Evolutionary conservation across 164 flowering plant species (phyloP).

Genomic region (Chimonanthus praecox): DNA sequence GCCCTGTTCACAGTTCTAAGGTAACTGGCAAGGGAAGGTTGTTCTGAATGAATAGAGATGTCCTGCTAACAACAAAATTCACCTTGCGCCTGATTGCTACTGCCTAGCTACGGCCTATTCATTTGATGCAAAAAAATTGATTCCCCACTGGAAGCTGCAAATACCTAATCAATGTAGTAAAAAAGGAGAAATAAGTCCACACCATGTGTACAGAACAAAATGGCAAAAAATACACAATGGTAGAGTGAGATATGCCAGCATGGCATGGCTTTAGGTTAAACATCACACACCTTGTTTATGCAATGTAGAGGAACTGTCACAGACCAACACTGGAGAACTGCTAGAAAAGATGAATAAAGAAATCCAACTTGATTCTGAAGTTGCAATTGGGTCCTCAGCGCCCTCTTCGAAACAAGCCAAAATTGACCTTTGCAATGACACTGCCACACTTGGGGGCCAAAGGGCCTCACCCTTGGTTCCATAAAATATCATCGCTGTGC

Average conservation of each 20-base stretch:
- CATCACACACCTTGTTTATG: not conserved
- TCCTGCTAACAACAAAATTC: not conserved
- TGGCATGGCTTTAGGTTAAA: not conserved
- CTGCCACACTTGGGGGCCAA: too few relatives aligned
- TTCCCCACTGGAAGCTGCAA: not conserved
- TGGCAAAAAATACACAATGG: not conserved
- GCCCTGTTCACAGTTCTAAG: not conserved
- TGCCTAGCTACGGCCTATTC: not conserved
- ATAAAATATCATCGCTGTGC: too few relatives aligned
- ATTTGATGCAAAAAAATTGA: not conserved
- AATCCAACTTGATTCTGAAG: not conserved
- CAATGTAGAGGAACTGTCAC: not conserved
- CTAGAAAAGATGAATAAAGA: not conserved
- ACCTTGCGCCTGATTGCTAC: not conserved
- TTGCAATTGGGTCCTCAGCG: too few relatives aligned
- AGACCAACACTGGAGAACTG: not conserved
- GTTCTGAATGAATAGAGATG: not conserved
- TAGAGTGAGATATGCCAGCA: not conserved
- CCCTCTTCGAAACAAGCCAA: too few relatives aligned
- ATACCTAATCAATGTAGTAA: not conserved
- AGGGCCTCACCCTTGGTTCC: too few relatives aligned
- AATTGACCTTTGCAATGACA: too few relatives aligned
- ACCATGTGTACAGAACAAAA: not conserved
- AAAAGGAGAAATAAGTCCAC: not conserved
- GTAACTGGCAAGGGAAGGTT: not conserved